A percentile compares a stretch with the other conserved stretches of the same genome.
Evolutionary conservation across 352 stramenopile species (phyloP).

Genomic region (Pythium pectinolyticum): DNA sequence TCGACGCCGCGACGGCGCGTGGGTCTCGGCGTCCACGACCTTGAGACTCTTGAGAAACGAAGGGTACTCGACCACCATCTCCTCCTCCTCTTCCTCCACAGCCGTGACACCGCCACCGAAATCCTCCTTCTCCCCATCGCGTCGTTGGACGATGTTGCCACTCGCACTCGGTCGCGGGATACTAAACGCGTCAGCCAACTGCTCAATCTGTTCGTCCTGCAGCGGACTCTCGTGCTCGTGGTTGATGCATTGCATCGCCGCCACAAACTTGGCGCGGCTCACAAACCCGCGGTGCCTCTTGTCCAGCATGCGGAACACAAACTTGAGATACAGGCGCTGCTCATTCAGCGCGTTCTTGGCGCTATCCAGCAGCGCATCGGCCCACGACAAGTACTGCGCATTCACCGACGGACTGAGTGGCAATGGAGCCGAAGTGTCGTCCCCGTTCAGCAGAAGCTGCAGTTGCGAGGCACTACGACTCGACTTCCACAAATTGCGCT

Average conservation of each 20-base stretch:
- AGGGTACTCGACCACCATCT: constrained; percentile 60
- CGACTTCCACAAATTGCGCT: constrained; percentile 60
- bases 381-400: constrained; percentile 54
- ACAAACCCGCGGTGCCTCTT: constrained; percentile 65
- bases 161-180: constrained; percentile 22
- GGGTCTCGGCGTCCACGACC: constrained; percentile 52
- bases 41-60: constrained; percentile 71
- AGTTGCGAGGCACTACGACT: constrained; percentile 55
- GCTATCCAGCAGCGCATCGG: constrained; percentile 64
- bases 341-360: constrained; percentile 77
- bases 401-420: constrained; percentile 28
- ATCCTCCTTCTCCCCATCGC: constrained; percentile 12
- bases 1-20: constrained; percentile 26
- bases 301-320: constrained; percentile 77
- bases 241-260: constrained; percentile 75
- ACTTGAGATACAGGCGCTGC: constrained; percentile 79
- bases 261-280: constrained; percentile 68
- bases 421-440: constrained; percentile 40
- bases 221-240: constrained; percentile 65
- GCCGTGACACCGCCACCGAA: too few species aligned
- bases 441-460: constrained; percentile 24
- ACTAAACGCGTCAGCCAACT: constrained; percentile 63
- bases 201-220: constrained; percentile 57
- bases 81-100: constrained; percentile 20
- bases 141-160: background rate